phyloP scores from a whole-genome alignment of 805 yeast species.

The Nakazawaea sp. region DNA sequence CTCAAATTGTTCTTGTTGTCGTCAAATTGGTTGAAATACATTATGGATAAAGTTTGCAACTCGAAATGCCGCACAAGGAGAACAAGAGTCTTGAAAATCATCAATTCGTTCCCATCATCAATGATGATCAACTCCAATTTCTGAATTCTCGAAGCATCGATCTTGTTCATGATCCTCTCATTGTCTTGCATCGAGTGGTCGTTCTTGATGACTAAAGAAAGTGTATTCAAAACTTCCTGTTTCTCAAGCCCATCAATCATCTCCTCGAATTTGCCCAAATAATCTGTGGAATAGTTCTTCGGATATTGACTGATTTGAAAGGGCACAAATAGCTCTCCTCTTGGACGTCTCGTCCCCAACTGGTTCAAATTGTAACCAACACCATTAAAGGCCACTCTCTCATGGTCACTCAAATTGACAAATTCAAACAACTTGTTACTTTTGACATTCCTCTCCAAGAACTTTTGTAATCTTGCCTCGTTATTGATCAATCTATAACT shows the following conservation, averaged over 20 bases:
- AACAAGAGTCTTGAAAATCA: conserved; percentile 3
- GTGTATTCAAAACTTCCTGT: not conserved
- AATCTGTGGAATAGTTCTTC: not conserved
- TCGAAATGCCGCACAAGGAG: conserved; percentile 1
- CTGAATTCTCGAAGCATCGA: not conserved
- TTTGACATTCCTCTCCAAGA: conserved; percentile 1
- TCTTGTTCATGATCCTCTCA: not conserved
- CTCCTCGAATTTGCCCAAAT: not conserved
- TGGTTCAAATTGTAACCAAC: not conserved
- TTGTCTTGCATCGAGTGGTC: conserved; percentile 1
- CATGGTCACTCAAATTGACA: conserved; percentile 2
- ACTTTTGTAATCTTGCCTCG: conserved; percentile 1
- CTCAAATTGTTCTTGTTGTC: conserved; percentile 9
- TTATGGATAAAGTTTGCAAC: not conserved
- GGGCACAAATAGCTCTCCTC: conserved; percentile 5
- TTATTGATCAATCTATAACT: conserved; percentile 1
- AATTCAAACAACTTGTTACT: conserved; percentile 1
- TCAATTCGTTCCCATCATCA: conserved; percentile 7
- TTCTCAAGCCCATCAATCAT: not conserved
- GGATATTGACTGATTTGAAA: conserved; percentile 1
- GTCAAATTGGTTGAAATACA: not conserved
- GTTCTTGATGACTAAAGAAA: conserved; percentile 7
- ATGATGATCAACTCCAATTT: conserved; percentile 7
- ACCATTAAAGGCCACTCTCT: not conserved
- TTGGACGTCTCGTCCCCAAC: not conserved